Evolutionary conservation across 2,329 filamentous ascomycete genomes (phyloP).

Genomic region (Monosporascus ibericus): DNA sequence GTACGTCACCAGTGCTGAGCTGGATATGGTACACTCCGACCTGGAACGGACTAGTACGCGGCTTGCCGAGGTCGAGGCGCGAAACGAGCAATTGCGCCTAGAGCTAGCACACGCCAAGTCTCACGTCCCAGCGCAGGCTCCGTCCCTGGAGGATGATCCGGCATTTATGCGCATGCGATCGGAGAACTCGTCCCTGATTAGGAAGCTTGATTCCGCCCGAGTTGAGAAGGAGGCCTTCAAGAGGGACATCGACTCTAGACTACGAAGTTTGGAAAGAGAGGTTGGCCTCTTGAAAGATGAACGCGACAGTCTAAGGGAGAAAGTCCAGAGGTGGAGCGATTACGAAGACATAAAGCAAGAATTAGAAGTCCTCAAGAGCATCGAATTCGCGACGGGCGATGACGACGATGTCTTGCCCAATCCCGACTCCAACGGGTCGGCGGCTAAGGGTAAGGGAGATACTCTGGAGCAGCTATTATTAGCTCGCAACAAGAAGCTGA

Average conservation of each 20-base stretch:
- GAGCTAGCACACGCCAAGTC: constrained; percentile 88
- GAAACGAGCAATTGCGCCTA: constrained; percentile 87
- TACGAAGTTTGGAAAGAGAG: constrained; percentile 77
- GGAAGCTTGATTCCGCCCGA: constrained; percentile 77
- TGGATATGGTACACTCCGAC: constrained; percentile 90
- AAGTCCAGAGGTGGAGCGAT: constrained; percentile 84
- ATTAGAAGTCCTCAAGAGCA: constrained; percentile 92
- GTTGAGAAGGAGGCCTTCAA: constrained; percentile 80
- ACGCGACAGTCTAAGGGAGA: constrained; percentile 70
- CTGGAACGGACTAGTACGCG: constrained; percentile 82
- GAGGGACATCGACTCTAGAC: constrained; percentile 66
- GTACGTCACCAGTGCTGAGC: constrained; percentile 76
- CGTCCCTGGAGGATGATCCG: constrained; percentile 79
- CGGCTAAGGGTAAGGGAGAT: constrained; percentile 60
- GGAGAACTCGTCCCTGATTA: constrained; percentile 86
- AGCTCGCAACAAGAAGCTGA: constrained; percentile 91
- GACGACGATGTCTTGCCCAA: constrained; percentile 60
- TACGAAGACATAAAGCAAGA: constrained; percentile 97
- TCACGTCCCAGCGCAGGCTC: constrained; percentile 54
- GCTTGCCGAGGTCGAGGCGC: constrained; percentile 83
- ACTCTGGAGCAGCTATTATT: constrained; percentile 86
- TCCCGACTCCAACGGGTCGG: constrained; percentile 40
- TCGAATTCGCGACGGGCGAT: constrained; percentile 89
- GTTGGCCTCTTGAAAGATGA: constrained; percentile 69
- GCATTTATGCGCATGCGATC: constrained; percentile 80